Conservation (phyloP, 768 basidiomycete species). For the Russula compacta region DNA sequence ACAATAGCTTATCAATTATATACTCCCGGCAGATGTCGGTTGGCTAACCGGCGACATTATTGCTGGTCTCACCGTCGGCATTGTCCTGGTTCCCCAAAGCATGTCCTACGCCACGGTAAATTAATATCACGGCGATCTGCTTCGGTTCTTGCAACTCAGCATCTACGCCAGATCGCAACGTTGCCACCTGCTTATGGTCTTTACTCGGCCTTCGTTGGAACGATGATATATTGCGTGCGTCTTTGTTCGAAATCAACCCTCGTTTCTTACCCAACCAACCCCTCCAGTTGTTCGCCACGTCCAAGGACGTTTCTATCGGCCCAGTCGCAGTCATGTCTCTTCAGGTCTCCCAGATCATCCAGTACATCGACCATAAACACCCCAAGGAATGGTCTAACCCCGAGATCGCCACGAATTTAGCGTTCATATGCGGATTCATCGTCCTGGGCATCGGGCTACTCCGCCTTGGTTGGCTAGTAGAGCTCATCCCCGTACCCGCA, state of each 20-base stretch:
- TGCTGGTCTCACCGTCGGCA: slow-evolving; percentile 88
- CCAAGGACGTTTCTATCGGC: slow-evolving; percentile 98
- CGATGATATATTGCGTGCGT: slow-evolving; percentile 72
- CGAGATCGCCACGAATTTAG: slow-evolving; percentile 74
- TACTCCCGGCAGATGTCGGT: slow-evolving; percentile 31
- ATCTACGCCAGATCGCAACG: slow-evolving; percentile 58
- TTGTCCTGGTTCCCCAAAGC: slow-evolving; percentile 90
- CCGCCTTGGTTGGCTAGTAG: slow-evolving; percentile 88
- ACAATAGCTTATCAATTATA: neutral
- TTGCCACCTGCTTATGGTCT: slow-evolving; percentile 84
- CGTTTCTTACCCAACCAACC: neutral
- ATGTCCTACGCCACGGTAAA: slow-evolving; percentile 79
- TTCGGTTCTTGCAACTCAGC: neutral
- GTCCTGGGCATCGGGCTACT: slow-evolving; percentile 84
- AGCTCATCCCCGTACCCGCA: slow-evolving; percentile 84
- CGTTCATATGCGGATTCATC: slow-evolving; percentile 86
- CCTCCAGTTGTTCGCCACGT: slow-evolving; percentile 82
- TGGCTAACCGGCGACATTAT: slow-evolving; percentile 85
- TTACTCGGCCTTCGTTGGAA: slow-evolving; percentile 89
- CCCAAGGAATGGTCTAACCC: slow-evolving; percentile 54
- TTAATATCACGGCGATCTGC: neutral
- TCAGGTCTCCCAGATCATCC: slow-evolving; percentile 73
- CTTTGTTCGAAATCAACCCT: neutral
- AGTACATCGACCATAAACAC: slow-evolving; percentile 43
- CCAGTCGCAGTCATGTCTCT: slow-evolving; percentile 99